Evolutionary conservation across 1,284 basidiomycete genomes (phyloP), one percentile per base, ranked within the genome.

Genomic region (Gomphus sp.): DNA sequence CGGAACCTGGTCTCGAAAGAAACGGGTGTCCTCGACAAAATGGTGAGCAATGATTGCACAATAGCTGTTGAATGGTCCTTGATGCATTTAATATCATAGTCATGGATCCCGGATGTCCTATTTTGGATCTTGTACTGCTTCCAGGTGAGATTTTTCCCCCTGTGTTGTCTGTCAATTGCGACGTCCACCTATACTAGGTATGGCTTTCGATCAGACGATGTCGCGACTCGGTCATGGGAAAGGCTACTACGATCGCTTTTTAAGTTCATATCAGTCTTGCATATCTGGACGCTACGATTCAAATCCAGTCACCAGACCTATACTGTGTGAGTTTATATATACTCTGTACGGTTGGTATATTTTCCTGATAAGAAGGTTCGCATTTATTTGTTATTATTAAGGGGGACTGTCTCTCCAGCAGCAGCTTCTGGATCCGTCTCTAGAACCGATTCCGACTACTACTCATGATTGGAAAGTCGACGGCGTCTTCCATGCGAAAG

Each of bases 141-240:
- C 87, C 87, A 68, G 87, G 87, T 86, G 61, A 62, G 73, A 67
- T 45, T 52, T 31, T 1, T 47, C 18, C 1, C 6, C 37, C 18
- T 4, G 11, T 36, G n/a, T 34, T 22, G n/a, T n/a, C 50, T 34
- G n/a, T 9, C 11, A 3, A 7, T 39, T 14, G 8, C n/a, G 4
- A 22, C 5, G 5, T 43, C 37, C 12, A 41, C 33, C 16, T 22
- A 55, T 25, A 48, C 45, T 60, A 88, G 88, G 85, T 37, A 79
- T 91, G 55, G 88, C 85, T n/a, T 91, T 90, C 65, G 88, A 90
- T 71, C 74, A 71, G 52, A 77, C 78, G n/a, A 68, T 85, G 60
- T 81, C 81, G 56, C 82, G 88, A 37, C 76, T 91, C 28, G 89
- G 88, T 6, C 86, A 89, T 65, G 88, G 88, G 43, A 90, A 87